These are phyloP conservation scores for Chlamydomonas reinhardtii DNA, from an alignment of 163 green algal genomes.

Conservation along the genomic window DNA sequence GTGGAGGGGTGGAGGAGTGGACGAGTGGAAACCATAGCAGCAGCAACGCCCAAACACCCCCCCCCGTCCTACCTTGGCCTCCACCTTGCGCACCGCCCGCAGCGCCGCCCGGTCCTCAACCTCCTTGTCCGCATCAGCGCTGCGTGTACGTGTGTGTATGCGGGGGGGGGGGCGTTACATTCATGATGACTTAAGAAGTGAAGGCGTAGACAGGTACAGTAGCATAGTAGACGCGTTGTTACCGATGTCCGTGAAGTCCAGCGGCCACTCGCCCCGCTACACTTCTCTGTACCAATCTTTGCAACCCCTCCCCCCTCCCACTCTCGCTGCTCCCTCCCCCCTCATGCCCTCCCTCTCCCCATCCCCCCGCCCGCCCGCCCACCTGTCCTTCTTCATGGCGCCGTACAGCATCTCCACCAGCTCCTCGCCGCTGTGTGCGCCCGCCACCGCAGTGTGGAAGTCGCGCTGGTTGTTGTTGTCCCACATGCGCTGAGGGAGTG, in stretches of 20 bases:
- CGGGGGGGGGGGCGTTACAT: too few relatives aligned
- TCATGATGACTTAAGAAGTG: too few relatives aligned
- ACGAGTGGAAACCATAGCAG: not conserved
- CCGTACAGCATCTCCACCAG: conserved; percentile 57
- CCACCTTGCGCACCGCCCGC: conserved; percentile 55
- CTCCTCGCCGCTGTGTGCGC: conserved; percentile 33
- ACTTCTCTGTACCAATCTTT: too few relatives aligned
- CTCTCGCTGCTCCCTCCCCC: too few relatives aligned
- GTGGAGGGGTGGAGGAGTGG: not conserved
- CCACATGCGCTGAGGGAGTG: not conserved
- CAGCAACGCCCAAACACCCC: not conserved
- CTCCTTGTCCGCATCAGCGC: conserved; percentile 49
- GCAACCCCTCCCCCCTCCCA: too few relatives aligned
- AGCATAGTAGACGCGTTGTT: too few relatives aligned
- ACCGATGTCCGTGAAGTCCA: too few relatives aligned
- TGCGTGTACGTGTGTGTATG: not conserved
- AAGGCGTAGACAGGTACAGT: too few relatives aligned
- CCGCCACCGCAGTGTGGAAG: conserved; percentile 77
- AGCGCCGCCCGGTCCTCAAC: conserved; percentile 60
- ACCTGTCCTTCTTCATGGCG: conserved; percentile 56
- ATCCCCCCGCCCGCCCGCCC: too few relatives aligned
- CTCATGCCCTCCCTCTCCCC: too few relatives aligned
- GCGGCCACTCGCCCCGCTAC: too few relatives aligned
- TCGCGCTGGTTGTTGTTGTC: conserved; percentile 61
- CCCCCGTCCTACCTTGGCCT: conserved; percentile 68